These are phyloP conservation scores for Penicillium sp. DNA, from an alignment of 2,329 filamentous ascomycete species.

Conservation along the genomic window DNA sequence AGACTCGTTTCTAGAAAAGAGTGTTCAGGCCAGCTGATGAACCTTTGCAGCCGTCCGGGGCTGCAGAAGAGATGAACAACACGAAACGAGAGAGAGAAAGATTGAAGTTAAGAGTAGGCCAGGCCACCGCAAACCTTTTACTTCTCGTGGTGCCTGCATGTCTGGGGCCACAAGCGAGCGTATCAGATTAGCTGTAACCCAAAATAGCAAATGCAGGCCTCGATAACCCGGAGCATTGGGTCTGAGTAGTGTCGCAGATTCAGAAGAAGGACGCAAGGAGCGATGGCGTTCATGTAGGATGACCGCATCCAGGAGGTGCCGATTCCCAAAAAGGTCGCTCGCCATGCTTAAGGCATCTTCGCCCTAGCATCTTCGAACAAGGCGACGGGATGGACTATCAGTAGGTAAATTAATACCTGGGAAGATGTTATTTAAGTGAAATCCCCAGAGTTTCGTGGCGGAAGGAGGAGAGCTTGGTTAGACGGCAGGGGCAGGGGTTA, in stretches of 20 bases:
- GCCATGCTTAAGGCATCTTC: neutral
- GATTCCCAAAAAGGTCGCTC: neutral
- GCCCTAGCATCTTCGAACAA: neutral
- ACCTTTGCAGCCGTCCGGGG: constrained; percentile 7
- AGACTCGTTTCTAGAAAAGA: constrained; percentile 6
- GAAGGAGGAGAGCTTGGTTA: neutral
- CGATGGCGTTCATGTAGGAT: neutral
- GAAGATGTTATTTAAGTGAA: neutral
- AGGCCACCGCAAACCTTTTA: neutral
- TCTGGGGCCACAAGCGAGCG: neutral
- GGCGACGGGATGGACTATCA: neutral
- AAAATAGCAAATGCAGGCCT: constrained; percentile 1
- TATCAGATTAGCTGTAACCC: neutral
- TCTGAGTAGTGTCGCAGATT: constrained; percentile 12
- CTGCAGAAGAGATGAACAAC: constrained; percentile 8
- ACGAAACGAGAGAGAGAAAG: neutral
- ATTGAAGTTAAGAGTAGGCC: neutral
- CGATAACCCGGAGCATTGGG: neutral
- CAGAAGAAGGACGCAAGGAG: neutral
- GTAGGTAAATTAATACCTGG: neutral
- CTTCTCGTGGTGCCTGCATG: neutral
- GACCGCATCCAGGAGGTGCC: neutral
- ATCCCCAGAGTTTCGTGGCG: neutral
- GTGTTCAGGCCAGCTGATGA: constrained; percentile 11
- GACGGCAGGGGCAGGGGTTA: constrained; percentile 2